Conservation (phyloP, 2,329 filamentous ascomycete genomes). For the Fusarium humuli region DNA sequence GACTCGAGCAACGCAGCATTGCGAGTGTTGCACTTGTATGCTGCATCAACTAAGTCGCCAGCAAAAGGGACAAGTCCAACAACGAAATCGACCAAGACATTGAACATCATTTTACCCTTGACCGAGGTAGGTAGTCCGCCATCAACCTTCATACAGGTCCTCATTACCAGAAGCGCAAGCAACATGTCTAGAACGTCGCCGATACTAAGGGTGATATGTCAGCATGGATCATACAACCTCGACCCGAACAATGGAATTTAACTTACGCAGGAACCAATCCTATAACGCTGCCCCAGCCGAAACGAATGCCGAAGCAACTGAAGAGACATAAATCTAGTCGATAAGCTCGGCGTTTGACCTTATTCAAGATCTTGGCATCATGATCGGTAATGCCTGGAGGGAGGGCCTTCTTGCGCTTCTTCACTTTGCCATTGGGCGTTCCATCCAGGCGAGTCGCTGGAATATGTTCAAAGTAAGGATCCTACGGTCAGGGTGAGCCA, state of each 20-base stretch:
- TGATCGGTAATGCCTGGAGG: conserved; percentile 85
- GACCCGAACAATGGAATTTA: not conserved
- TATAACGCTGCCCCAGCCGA: conserved; percentile 91
- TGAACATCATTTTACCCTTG: conserved; percentile 79
- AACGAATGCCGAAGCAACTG: conserved; percentile 81
- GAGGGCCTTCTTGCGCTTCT: conserved; percentile 86
- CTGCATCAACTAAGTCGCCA: conserved; percentile 79
- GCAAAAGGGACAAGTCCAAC: conserved; percentile 80
- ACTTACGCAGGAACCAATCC: conserved; percentile 84
- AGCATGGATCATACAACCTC: conserved; percentile 21
- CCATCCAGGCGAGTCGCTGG: conserved; percentile 77
- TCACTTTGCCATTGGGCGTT: conserved; percentile 75
- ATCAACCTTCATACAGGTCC: conserved; percentile 77
- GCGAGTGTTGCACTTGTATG: conserved; percentile 80
- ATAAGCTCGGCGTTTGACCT: conserved; percentile 87
- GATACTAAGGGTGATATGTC: conserved; percentile 59
- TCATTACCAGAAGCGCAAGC: conserved; percentile 80
- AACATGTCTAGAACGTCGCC: conserved; percentile 81
- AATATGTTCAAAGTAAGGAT: conserved; percentile 89
- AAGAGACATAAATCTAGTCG: conserved; percentile 86
- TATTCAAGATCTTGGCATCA: conserved; percentile 84
- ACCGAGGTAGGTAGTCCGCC: conserved; percentile 76
- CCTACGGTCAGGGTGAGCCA: conserved; percentile 62
- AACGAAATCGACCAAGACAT: conserved; percentile 79
- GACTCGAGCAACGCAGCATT: conserved; percentile 78